Conservation (phyloP, 139 green algal species). For the Ostreobium quekettii region DNA sequence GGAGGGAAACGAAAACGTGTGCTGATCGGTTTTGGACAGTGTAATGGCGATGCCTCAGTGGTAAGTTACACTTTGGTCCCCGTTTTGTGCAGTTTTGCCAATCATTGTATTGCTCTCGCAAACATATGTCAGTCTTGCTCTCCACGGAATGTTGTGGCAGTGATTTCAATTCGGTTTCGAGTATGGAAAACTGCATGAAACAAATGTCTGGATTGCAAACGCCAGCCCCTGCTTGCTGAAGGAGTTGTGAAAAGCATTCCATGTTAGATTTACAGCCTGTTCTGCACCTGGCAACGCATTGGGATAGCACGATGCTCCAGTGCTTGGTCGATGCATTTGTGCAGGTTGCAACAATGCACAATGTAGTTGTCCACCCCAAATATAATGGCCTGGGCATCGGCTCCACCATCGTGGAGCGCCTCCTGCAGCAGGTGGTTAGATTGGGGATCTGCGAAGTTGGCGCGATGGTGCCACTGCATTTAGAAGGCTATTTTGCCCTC, state of each 20-base stretch:
- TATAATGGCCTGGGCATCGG: not conserved
- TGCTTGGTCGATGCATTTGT: too few relatives aligned
- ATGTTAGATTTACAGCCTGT: too few relatives aligned
- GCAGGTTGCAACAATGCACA: conserved; percentile 2
- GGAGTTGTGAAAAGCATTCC: too few relatives aligned
- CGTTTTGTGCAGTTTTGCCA: not conserved
- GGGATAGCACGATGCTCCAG: too few relatives aligned
- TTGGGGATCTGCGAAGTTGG: not conserved
- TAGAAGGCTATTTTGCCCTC: not conserved
- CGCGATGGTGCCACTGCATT: not conserved
- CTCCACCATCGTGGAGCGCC: not conserved
- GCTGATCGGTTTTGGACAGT: conserved; percentile 3
- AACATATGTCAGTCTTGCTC: not conserved
- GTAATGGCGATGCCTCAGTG: not conserved
- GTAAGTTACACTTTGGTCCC: not conserved
- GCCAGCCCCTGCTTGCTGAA: too few relatives aligned
- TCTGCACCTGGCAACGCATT: too few relatives aligned
- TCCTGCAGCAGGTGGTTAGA: not conserved
- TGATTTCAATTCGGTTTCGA: not conserved
- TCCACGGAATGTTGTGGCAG: not conserved
- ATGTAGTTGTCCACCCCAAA: conserved; percentile 3
- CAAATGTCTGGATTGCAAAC: too few relatives aligned
- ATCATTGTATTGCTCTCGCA: not conserved
- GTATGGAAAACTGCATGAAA: too few relatives aligned
- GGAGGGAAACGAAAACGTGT: not conserved